Evolutionary conservation across 345 rosid species (phyloP).

Genomic region (Streptanthus diversifolius): DNA sequence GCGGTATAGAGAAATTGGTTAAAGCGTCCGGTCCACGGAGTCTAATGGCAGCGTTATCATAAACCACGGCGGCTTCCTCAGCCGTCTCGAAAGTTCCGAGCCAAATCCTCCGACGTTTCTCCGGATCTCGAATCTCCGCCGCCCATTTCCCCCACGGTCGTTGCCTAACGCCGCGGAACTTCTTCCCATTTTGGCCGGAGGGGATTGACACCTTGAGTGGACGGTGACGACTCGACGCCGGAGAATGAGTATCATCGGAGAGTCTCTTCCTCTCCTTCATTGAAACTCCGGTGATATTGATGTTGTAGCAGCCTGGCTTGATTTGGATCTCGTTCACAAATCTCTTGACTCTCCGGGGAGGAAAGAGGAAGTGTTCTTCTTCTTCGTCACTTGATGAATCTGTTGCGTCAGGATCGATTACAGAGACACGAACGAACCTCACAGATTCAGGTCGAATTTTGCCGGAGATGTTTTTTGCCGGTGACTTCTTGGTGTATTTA

Average conservation of each 20-base stretch:
- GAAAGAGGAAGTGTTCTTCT: constrained; percentile 40
- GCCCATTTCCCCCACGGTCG: constrained; percentile 99
- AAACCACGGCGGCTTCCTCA: constrained; percentile 93
- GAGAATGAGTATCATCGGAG: constrained; percentile 14
- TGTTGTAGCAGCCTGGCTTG: constrained; percentile 35
- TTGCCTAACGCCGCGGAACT: constrained; percentile 87
- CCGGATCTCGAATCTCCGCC: constrained; percentile 98
- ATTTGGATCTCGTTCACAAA: constrained; percentile 71
- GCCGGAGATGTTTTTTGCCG: constrained; percentile 24
- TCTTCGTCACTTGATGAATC: constrained; percentile 94
- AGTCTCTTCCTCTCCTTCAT: constrained; percentile 34
- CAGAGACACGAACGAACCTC: constrained; percentile 51
- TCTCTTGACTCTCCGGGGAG: constrained; percentile 60
- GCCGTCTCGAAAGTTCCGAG: constrained; percentile 87
- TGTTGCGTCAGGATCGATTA: constrained; percentile 77
- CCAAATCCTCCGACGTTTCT: constrained; percentile 76
- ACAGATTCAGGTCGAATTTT: not conserved
- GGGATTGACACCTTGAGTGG: constrained; percentile 21
- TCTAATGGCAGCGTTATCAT: constrained; percentile 83
- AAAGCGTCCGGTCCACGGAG: constrained; percentile 88
- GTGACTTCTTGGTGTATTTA: constrained; percentile 41
- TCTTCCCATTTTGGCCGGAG: constrained; percentile 40
- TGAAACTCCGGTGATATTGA: not conserved
- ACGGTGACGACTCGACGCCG: constrained; percentile 21
- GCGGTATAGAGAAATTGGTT: constrained; percentile 66